Evolutionary conservation across 768 basidiomycete species (phyloP).

Genomic region (Macrolepiota albuminosa): DNA sequence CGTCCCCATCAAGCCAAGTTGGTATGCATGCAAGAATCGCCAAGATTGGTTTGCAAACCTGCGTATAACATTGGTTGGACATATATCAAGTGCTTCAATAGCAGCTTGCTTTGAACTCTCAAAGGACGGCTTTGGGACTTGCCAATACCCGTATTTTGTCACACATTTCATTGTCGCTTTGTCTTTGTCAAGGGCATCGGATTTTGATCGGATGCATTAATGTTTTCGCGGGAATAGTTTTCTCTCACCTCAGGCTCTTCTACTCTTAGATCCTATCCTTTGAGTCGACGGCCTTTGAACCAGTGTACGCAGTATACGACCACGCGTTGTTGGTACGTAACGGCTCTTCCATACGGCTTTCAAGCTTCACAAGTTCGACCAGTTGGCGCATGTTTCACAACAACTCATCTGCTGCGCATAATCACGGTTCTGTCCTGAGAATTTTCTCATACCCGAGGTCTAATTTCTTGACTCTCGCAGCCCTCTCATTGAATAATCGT

Average conservation of each 20-base stretch:
- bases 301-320: neutral
- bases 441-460: neutral
- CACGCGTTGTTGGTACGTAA: neutral
- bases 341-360: neutral
- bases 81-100: too few species aligned
- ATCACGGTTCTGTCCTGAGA: neutral
- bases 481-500: neutral
- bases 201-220: neutral
- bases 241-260: too few species aligned
- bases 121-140: too few species aligned
- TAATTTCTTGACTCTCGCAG: neutral
- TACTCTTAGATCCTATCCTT: neutral
- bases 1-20: neutral
- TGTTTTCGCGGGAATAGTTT: neutral
- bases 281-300: neutral
- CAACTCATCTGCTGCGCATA: neutral
- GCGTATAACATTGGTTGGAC: too few species aligned
- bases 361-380: neutral
- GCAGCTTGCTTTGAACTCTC: too few species aligned
- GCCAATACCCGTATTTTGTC: too few species aligned
- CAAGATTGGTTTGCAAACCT: conserved; percentile 20
- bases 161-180: too few species aligned
- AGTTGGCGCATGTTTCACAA: neutral
- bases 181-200: too few species aligned
- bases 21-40: neutral